A percentile compares a stretch with the other conserved stretches of the same genome.
Conservation (phyloP, 306 rosid genomes). For the Hylodesmum podocarpum region DNA sequence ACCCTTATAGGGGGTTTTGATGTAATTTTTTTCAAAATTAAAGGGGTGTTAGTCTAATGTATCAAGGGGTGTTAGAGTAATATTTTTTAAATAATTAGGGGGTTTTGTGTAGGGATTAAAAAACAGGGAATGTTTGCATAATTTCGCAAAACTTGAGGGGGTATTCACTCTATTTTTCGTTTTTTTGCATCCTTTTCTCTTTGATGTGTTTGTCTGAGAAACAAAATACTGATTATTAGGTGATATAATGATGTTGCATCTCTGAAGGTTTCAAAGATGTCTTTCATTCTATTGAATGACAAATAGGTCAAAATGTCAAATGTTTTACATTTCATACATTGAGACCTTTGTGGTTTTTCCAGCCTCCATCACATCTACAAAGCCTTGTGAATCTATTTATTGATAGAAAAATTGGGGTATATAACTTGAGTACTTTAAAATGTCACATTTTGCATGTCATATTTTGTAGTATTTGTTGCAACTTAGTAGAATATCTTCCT, state of each 20-base stretch:
- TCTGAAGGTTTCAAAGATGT: background rate
- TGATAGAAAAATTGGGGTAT: background rate
- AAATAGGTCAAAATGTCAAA: background rate
- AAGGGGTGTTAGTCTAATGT: too few species aligned
- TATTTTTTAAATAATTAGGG: too few species aligned
- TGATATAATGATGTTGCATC: slow-evolving; percentile 10
- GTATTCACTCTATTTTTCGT: too few species aligned
- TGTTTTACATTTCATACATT: background rate
- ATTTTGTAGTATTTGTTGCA: background rate
- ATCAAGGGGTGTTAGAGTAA: too few species aligned
- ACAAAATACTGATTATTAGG: background rate
- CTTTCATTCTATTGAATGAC: background rate
- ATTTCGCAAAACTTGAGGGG: too few species aligned
- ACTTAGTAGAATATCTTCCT: slow-evolving; percentile 14
- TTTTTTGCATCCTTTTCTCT: background rate
- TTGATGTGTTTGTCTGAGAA: background rate
- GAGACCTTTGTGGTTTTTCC: background rate
- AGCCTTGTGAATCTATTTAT: background rate
- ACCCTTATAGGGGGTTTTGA: too few species aligned
- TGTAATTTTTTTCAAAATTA: too few species aligned
- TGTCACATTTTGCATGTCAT: background rate
- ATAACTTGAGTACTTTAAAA: background rate
- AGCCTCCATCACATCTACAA: background rate
- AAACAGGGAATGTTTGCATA: too few species aligned
- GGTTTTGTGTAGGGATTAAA: too few species aligned